Evolutionary conservation across 192 early-diverging fungal genomes (phyloP).

Genomic region (Cladochytrium replicatum): DNA sequence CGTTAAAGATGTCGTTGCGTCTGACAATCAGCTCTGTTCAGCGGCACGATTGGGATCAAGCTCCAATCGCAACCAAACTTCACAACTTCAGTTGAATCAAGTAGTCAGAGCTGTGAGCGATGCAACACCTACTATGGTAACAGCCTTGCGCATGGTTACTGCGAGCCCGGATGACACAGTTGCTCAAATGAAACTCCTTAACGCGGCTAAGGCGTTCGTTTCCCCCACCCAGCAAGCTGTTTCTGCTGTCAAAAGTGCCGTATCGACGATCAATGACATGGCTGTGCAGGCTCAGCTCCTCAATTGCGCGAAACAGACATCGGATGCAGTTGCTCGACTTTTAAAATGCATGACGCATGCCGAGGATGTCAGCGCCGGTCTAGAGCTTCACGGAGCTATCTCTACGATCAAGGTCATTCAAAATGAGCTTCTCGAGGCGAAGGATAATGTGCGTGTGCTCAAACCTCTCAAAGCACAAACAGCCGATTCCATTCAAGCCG

Average conservation of each 20-base stretch:
- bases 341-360: conserved; percentile 20
- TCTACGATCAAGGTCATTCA: conserved; percentile 26
- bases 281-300: conserved; percentile 25
- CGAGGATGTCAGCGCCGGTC: conserved; percentile 34
- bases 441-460: conserved; percentile 5
- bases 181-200: conserved; percentile 30
- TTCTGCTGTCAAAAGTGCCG: conserved; percentile 28
- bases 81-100: conserved; percentile 40
- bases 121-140: conserved; percentile 17
- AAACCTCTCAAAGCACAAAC: background rate
- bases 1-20: conserved; percentile 28
- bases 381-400: conserved; percentile 32
- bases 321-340: conserved; percentile 24
- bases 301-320: conserved; percentile 19
- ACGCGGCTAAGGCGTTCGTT: conserved; percentile 37
- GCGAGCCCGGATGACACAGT: conserved; percentile 26
- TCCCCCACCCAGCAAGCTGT: conserved; percentile 21
- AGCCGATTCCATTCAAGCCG: conserved; percentile 20
- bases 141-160: conserved; percentile 17
- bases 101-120: conserved; percentile 30
- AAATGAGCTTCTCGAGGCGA: conserved; percentile 17
- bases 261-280: conserved; percentile 32
- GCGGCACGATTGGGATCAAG: conserved; percentile 25
- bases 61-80: conserved; percentile 42
- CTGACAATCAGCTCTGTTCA: conserved; percentile 36